Evolutionary conservation across 2,329 filamentous ascomycete species (phyloP).

Genomic region (Epichloe sp.): DNA sequence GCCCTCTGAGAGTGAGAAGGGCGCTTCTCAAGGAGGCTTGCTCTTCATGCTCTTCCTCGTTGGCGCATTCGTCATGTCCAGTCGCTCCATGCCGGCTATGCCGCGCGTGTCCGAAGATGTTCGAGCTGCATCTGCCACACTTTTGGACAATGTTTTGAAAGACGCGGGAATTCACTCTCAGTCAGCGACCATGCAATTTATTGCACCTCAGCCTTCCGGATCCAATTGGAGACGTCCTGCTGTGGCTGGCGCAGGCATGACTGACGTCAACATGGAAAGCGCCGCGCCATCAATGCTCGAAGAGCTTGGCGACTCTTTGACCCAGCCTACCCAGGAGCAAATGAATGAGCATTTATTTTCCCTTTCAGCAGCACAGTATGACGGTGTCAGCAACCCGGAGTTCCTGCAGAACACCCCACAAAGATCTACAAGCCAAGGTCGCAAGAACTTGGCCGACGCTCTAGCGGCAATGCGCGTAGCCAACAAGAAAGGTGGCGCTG

Average conservation of each 20-base stretch:
- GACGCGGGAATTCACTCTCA: constrained; percentile 51
- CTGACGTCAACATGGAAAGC: constrained; percentile 20
- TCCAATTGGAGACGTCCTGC: constrained; percentile 30
- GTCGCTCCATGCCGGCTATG: constrained; percentile 58
- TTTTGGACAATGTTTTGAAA: constrained; percentile 71
- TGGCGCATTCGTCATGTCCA: constrained; percentile 89
- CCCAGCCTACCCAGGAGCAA: constrained; percentile 69
- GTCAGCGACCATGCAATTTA: constrained; percentile 29
- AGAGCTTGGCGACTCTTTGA: constrained; percentile 54
- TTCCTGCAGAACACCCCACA: constrained; percentile 48
- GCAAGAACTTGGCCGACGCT: constrained; percentile 67
- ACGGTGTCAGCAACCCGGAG: constrained; percentile 54
- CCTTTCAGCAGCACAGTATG: constrained; percentile 77
- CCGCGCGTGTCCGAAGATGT: constrained; percentile 71
- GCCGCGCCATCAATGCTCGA: constrained; percentile 49
- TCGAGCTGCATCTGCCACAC: constrained; percentile 60
- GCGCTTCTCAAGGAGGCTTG: constrained; percentile 64
- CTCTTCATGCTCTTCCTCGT: constrained; percentile 94
- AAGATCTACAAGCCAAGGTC: constrained; percentile 46
- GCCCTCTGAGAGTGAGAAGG: constrained; percentile 43
- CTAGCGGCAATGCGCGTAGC: constrained; percentile 64
- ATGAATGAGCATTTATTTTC: constrained; percentile 80
- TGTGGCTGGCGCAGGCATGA: constrained; percentile 30
- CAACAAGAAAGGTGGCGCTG: constrained; percentile 54
- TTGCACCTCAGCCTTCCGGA: constrained; percentile 40